Evolutionary conservation across 2,329 filamentous ascomycete species (phyloP), one percentile per base, ranked within the genome.

Genomic region (Ophiostoma ulmi): DNA sequence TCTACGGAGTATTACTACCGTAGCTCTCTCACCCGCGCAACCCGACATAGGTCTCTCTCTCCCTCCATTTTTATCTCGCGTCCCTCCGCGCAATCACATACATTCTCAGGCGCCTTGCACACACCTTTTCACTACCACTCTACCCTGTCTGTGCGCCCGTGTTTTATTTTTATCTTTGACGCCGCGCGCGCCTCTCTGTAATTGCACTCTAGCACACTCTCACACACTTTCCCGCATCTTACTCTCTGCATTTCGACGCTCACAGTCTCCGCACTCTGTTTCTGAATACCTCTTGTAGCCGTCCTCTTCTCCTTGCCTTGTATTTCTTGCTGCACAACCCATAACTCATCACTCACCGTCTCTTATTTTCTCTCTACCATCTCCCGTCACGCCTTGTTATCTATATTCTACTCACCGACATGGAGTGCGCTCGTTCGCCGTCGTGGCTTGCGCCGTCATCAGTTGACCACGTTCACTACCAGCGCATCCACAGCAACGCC

Each of bases 131-230:
- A 26, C 22, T 58, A 26, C 22, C 52, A 58, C 52, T 58, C 52
- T 58, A 58, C 11, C n/a, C 52, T 26, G 52, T 58, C 52, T 58
- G 52, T 58, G 52, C 52, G 52, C 22, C n/a, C 52, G n/a, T 31
- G 31, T 31, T 31, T 31, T 31, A 31, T 31, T 31, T 31, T 58
- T 58, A n/a, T 7, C 17, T 48, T 58, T 58, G 11, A 58, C 52
- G 52, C 52, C 52, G 52, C 22, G 52, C 52, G 52, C 52, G 52
- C n/a, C 52, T 58, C 22, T 58, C 22, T 58, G 52, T 26, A 26
- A 31, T 31, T 31, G 31, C 52, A 26, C 52, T 58, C 44, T 48
- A 5, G 14, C 44, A 48, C 44, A 48, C 44, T 48, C 44, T 48
- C 4, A 3, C 38, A n/a, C 44, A 7, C 22, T 58, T 58, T 26